Conservation (phyloP, 352 stramenopile genomes). For the Thalassiosira hispida region DNA sequence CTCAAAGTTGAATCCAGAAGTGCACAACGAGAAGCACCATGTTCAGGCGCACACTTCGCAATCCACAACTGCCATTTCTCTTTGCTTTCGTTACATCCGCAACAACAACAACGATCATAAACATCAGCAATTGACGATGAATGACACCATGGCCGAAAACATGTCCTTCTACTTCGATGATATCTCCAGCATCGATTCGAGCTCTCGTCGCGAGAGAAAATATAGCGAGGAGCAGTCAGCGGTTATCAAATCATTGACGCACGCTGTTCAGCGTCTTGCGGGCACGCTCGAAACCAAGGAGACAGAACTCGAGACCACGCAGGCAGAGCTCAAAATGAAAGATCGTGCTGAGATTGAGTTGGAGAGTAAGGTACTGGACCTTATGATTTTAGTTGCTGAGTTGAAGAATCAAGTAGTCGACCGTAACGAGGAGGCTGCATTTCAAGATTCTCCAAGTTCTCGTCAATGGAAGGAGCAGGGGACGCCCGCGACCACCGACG, state of each 20-base stretch:
- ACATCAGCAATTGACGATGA: too few relatives aligned
- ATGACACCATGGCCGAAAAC: not conserved
- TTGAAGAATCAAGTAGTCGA: conserved; percentile 20
- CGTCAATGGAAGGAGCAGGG: not conserved
- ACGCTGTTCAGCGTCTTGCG: conserved; percentile 17
- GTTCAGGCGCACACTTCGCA: too few relatives aligned
- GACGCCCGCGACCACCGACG: not conserved
- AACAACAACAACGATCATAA: too few relatives aligned
- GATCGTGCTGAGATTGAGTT: conserved; percentile 1
- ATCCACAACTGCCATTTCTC: too few relatives aligned
- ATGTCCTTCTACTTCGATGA: conserved; percentile 4
- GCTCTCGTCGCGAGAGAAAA: conserved; percentile 8
- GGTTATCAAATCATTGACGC: conserved; percentile 11
- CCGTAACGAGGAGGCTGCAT: not conserved
- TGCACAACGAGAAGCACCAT: too few relatives aligned
- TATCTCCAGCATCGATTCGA: conserved; percentile 25
- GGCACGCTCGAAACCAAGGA: conserved; percentile 16
- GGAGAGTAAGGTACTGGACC: conserved; percentile 12
- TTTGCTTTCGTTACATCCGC: too few relatives aligned
- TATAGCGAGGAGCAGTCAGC: conserved; percentile 2
- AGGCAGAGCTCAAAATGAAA: not conserved
- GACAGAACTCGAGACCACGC: not conserved
- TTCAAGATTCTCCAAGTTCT: not conserved
- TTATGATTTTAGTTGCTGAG: conserved; percentile 11
- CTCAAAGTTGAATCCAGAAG: too few relatives aligned